A percentile compares a stretch with the other conserved stretches of the same genome.
phyloP scores from a whole-genome alignment of 2,329 filamentous ascomycete genomes.

The Byssoonygena ceratinophila region DNA sequence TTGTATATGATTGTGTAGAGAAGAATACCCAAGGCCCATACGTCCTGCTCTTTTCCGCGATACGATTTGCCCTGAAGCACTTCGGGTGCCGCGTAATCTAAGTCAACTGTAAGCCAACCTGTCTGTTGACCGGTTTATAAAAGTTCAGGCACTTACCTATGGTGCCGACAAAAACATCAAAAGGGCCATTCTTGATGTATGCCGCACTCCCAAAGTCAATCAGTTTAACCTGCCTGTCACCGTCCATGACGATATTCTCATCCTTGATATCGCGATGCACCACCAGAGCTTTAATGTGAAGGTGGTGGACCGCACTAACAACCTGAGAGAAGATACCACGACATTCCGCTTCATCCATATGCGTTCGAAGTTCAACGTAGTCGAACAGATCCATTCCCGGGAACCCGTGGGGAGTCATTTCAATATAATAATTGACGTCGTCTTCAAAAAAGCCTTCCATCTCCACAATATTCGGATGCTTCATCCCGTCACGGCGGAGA shows the following conservation, averaged over 20 bases:
- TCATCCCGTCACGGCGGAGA: slow-evolving; percentile 60
- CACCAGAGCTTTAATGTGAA: slow-evolving; percentile 81
- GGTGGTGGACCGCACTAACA: slow-evolving; percentile 74
- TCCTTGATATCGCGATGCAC: slow-evolving; percentile 99
- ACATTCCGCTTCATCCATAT: slow-evolving; percentile 92
- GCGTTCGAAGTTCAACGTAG: slow-evolving; percentile 90
- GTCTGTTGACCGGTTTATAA: not conserved
- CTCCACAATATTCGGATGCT: slow-evolving; percentile 56
- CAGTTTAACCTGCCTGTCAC: slow-evolving; percentile 88
- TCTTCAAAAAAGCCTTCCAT: slow-evolving; percentile 60
- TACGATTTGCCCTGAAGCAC: slow-evolving; percentile 88
- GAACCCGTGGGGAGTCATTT: slow-evolving; percentile 85
- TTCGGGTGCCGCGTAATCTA: slow-evolving; percentile 97
- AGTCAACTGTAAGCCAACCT: slow-evolving; percentile 1
- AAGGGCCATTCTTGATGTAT: slow-evolving; percentile 96
- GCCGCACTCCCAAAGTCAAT: slow-evolving; percentile 97
- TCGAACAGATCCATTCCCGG: slow-evolving; percentile 98
- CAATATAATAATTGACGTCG: slow-evolving; percentile 84
- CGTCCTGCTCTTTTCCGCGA: slow-evolving; percentile 90
- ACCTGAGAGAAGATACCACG: slow-evolving; percentile 93
- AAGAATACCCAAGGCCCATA: slow-evolving; percentile 93
- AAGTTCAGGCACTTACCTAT: slow-evolving; percentile 58
- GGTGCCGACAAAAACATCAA: slow-evolving; percentile 97
- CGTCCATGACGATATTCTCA: slow-evolving; percentile 92
- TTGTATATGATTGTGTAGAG: slow-evolving; percentile 99